Evolutionary conservation across 2,329 filamentous ascomycete genomes (phyloP), one percentile per base, ranked within the genome.

Genomic region (Penicillium brevicompactum): DNA sequence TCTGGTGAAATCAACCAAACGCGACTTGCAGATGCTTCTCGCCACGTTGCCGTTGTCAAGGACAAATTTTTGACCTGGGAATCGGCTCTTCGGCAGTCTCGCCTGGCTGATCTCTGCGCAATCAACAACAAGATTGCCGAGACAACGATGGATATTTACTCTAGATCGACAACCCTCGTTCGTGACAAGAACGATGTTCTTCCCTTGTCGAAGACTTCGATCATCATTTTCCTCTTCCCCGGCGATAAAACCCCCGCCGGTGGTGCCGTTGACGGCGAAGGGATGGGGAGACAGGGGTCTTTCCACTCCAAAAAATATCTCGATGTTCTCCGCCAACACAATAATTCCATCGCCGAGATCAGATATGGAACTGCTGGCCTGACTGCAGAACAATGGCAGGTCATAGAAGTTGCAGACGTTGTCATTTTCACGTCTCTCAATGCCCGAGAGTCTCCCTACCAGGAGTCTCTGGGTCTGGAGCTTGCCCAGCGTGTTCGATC

Each of bases 341-440:
- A 69, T 30, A 51, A 59, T 0, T 62, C 60, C 27, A 60, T 70
- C 7, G 62, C 58, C 5, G 69, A 76, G 42, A 64, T 77, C 38
- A 66, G 61, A 46, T 77, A 74, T 49, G 67, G 69, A n/a, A 57
- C 60, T 8, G 46, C 52, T 3, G 64, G 66, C 3, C 55, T 77
- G 6, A 68, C 73, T 5, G 46, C 65, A 1, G 67, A 71, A 22
- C 58, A 72, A 45, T 70, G 70, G 64, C 60, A 59, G 16, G 42
- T 55, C 7, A 63, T 79, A 14, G 64, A 66, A 5, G 58, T 68
- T n/a, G 74, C 75, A 1, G 71, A 77, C 52, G 63, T 63, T 5
- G 72, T 78, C 8, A 71, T 79, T 16, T 66, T 78, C 40, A 68
- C 70, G 2, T 75, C 75, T 0, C 60, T 73, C 50, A 78, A 78